Percentiles rank a stretch among this genome's conserved stretches.
phyloP scores from a whole-genome alignment of 495 filamentous ascomycete genomes.

The Aspergillus carlsbadensis region DNA sequence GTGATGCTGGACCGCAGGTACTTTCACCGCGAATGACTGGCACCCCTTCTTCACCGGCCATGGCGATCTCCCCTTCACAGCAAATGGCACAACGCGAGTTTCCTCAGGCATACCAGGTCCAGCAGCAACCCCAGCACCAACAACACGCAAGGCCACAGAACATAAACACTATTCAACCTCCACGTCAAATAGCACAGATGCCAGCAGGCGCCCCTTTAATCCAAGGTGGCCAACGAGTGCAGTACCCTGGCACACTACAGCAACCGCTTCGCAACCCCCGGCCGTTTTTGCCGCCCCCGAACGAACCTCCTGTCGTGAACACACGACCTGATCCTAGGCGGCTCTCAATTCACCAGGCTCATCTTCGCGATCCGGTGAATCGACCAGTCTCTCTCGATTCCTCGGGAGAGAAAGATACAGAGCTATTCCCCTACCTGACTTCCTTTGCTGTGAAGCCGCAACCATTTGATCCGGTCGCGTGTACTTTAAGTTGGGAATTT shows the following conservation, averaged over 20 bases:
- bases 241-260: not conserved
- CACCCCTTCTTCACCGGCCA: not conserved
- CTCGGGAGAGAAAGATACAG: conserved; percentile 18
- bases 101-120: not conserved
- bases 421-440: conserved; percentile 48
- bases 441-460: conserved; percentile 42
- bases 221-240: not conserved
- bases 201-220: not conserved
- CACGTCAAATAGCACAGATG: not conserved
- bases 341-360: conserved; percentile 55
- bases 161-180: not conserved
- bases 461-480: conserved; percentile 21
- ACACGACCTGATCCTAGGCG: conserved; percentile 44
- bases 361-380: conserved; percentile 55
- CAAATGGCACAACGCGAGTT: not conserved
- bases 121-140: not conserved
- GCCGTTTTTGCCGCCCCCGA: conserved; percentile 33
- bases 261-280: not conserved
- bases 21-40: not conserved
- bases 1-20: not conserved
- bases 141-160: not conserved
- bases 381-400: conserved; percentile 23
- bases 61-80: not conserved
- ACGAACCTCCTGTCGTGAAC: conserved; percentile 30
- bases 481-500: conserved; percentile 33